A percentile compares a stretch with the other conserved stretches of the same genome.
phyloP scores from a whole-genome alignment of 208 protist genomes.

The Crithidia mellificae region DNA sequence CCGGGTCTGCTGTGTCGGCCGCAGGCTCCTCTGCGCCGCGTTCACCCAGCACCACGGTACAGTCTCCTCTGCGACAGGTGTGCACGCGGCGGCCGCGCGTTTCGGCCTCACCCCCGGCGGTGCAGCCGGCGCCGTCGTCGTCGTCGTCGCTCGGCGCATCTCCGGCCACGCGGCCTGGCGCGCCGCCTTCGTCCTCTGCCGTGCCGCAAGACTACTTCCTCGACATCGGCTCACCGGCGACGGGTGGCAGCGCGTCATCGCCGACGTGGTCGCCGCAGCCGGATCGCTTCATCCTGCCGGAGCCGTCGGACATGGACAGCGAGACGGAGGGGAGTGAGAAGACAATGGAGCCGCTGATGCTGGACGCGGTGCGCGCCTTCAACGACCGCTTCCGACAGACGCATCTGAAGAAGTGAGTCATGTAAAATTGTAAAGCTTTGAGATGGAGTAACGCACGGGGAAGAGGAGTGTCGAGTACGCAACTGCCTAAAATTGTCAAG shows the following conservation, averaged over 20 bases:
- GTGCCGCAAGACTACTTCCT: conserved; percentile 9
- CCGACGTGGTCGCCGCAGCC: conserved; percentile 3
- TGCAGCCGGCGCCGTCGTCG: background rate
- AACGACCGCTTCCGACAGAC: conserved; percentile 1
- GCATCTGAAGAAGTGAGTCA: background rate
- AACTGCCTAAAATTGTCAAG: too few relatives aligned
- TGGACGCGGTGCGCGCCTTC: conserved; percentile 8
- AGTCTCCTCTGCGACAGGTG: background rate
- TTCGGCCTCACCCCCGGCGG: background rate
- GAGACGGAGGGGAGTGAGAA: conserved; percentile 3
- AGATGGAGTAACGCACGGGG: too few relatives aligned
- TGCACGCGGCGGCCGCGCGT: background rate
- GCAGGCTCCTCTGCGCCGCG: background rate
- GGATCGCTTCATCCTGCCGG: conserved; percentile 6
- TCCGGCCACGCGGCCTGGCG: background rate
- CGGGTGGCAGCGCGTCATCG: background rate
- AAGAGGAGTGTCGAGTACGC: too few relatives aligned
- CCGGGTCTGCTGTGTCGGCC: background rate
- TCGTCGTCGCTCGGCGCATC: too few relatives aligned
- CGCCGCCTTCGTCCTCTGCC: background rate
- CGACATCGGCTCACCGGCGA: background rate
- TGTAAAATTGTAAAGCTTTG: too few relatives aligned
- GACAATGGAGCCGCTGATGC: conserved; percentile 10
- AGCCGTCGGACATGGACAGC: background rate
- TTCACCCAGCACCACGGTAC: background rate